These are phyloP conservation scores for Lactarius deliciosus DNA, from an alignment of 768 basidiomycete species.

Conservation along the genomic window DNA sequence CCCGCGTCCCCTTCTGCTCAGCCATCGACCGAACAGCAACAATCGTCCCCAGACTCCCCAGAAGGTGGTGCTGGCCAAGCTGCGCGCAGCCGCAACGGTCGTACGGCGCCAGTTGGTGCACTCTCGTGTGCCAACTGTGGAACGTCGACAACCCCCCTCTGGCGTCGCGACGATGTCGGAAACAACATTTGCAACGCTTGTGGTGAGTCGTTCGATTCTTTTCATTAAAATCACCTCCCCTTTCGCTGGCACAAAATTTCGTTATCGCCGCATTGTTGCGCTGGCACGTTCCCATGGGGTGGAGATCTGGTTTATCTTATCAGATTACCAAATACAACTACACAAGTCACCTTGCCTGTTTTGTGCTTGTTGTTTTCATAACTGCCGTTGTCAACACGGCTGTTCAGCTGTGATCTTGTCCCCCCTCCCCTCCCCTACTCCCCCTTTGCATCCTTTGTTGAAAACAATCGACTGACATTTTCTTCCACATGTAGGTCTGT, in stretches of 20 bases:
- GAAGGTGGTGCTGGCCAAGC: slow-evolving; percentile 25
- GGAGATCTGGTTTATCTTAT: slow-evolving; percentile 31
- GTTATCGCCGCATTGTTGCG: slow-evolving; percentile 24
- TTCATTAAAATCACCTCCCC: slow-evolving; percentile 31
- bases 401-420: too few relatives aligned
- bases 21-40: slow-evolving; percentile 26
- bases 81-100: slow-evolving; percentile 28
- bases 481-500: slow-evolving; percentile 64
- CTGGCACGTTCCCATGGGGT: slow-evolving; percentile 24
- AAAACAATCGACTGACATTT: slow-evolving; percentile 28
- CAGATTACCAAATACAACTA: slow-evolving; percentile 36
- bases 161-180: slow-evolving; percentile 87
- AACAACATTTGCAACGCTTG: slow-evolving; percentile 96
- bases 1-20: slow-evolving; percentile 34
- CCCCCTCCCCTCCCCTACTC: too few relatives aligned
- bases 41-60: slow-evolving; percentile 23
- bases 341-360: background rate
- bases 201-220: slow-evolving; percentile 54
- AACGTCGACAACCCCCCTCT: slow-evolving; percentile 85
- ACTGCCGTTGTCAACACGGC: slow-evolving; percentile 2
- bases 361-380: slow-evolving; percentile 21
- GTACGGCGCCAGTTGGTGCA: slow-evolving; percentile 57
- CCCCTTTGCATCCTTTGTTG: slow-evolving; percentile 3
- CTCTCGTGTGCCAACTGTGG: slow-evolving; percentile 86
- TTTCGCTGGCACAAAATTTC: slow-evolving; percentile 25